Conservation (phyloP, 2,329 filamentous ascomycete genomes). For the Coniochaeta sp. region DNA sequence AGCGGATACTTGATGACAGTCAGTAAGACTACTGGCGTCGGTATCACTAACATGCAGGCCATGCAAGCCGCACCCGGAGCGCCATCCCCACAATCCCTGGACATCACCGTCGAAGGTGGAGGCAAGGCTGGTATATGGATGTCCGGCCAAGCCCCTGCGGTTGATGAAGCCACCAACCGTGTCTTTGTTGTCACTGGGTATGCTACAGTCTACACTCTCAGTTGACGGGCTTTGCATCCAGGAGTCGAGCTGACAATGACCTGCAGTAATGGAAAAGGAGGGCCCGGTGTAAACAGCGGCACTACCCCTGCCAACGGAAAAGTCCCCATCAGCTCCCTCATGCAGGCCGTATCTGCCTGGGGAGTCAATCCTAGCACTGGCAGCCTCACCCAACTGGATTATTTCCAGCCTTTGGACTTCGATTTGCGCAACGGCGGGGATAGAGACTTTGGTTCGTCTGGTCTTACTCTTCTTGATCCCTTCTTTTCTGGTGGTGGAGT, state of each 20-base stretch:
- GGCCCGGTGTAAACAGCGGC: constrained; percentile 6
- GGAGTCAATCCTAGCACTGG: constrained; percentile 7
- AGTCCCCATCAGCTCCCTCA: constrained; percentile 7
- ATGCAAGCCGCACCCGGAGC: constrained; percentile 9
- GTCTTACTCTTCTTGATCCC: constrained; percentile 23
- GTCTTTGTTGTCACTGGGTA: constrained; percentile 10
- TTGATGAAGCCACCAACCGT: constrained; percentile 3
- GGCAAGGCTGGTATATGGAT: constrained; percentile 11
- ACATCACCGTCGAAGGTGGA: constrained; percentile 1
- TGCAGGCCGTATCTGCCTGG: constrained; percentile 6
- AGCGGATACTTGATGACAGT: constrained; percentile 40
- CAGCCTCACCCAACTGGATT: constrained; percentile 21
- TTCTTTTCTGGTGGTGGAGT: constrained; percentile 26
- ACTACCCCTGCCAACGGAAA: constrained; percentile 6
- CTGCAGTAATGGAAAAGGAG: constrained; percentile 4
- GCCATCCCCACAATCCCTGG: constrained; percentile 8
- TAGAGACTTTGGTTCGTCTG: constrained; percentile 29
- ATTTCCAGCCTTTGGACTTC: constrained; percentile 35
- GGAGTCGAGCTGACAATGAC: not conserved
- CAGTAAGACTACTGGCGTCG: constrained; percentile 29
- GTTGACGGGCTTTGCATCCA: not conserved
- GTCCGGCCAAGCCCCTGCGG: constrained; percentile 6
- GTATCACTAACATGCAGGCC: constrained; percentile 6
- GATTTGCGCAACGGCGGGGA: constrained; percentile 27
- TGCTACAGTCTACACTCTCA: not conserved